phyloP scores from a whole-genome alignment of 1,284 basidiomycete species.

The Inonotus hispidus region DNA sequence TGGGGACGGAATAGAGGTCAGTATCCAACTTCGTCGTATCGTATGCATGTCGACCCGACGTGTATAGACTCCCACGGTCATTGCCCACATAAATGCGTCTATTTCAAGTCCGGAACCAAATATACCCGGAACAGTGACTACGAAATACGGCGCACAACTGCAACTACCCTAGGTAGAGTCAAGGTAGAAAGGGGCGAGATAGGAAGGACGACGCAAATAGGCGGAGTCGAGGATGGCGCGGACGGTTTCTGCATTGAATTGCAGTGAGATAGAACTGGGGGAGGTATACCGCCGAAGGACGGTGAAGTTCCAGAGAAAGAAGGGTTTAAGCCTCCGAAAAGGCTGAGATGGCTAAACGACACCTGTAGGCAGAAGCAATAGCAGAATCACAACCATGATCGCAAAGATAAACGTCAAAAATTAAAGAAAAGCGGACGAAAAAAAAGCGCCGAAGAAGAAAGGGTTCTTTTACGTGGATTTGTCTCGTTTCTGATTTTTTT shows the following conservation, averaged over 20 bases:
- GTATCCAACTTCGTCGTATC: background rate
- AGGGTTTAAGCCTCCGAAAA: background rate
- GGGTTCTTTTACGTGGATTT: background rate
- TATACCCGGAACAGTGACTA: too few species aligned
- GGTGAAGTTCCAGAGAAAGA: background rate
- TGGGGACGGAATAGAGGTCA: background rate
- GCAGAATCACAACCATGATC: background rate
- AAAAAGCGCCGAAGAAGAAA: background rate
- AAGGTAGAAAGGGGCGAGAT: too few species aligned
- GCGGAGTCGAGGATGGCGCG: background rate
- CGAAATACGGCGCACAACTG: too few species aligned
- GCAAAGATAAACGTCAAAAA: background rate
- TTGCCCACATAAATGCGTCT: too few species aligned
- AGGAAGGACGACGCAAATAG: background rate
- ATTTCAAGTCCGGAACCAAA: too few species aligned
- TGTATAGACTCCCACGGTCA: too few species aligned
- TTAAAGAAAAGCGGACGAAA: background rate
- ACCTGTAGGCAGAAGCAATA: background rate
- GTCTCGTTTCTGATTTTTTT: slow-evolving; percentile 18
- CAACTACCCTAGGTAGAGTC: too few species aligned
- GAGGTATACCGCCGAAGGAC: background rate
- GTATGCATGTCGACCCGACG: too few species aligned
- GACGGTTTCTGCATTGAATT: background rate
- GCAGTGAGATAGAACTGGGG: too few species aligned
- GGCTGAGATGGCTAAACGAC: background rate